Evolutionary conservation across 768 basidiomycete species (phyloP), one percentile per base, ranked within the genome.

Genomic region (Tulasnella sp.): DNA sequence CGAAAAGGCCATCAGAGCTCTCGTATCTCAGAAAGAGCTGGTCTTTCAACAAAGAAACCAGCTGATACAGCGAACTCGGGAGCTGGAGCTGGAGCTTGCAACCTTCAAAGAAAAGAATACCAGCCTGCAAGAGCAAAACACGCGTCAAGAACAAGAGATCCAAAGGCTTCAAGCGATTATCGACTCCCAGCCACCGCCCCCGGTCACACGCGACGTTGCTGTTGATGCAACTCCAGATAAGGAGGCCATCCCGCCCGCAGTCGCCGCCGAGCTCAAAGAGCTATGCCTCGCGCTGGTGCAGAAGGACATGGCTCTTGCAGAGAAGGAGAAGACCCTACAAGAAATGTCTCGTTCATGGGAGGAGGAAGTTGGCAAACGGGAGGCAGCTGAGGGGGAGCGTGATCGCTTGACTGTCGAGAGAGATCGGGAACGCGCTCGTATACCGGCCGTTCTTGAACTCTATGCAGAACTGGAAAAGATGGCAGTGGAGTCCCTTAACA

Each of bases 1-100:
- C 60, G 60, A 64, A 18, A n/a, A 31, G n/a, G 60, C 60, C 8
- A 64, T 64, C 60, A 64, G 60, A 24, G 60, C 60, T 64, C 60
- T 64, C n/a, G n/a, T 31, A 31, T 64, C 60, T 11, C 60, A 64
- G 14, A 64, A 64, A 14, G 60, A 64, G 20, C 8, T 28, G 60
- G 31, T 64, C n/a, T 28, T 64, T 24, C n/a, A 64, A 64, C 60
- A 64, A 24, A 64, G 31, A 31, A 64, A n/a, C 8, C 20, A 64
- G 60, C n/a, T 64, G 5, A 3, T 28, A 24, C 20, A 12, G 24
- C 60, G 60, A 31, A 64, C 0, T 14, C 24, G 60, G n/a, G 60
- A 28, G n/a, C 31, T 64, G 60, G 60, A 64, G 24, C 60, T 28
- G 7, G 20, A 22, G 8, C 60, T 64, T 2, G 31, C 6, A 22